phyloP scores from a whole-genome alignment of 2,329 filamentous ascomycete species.

The Chaetomium olivaceum region DNA sequence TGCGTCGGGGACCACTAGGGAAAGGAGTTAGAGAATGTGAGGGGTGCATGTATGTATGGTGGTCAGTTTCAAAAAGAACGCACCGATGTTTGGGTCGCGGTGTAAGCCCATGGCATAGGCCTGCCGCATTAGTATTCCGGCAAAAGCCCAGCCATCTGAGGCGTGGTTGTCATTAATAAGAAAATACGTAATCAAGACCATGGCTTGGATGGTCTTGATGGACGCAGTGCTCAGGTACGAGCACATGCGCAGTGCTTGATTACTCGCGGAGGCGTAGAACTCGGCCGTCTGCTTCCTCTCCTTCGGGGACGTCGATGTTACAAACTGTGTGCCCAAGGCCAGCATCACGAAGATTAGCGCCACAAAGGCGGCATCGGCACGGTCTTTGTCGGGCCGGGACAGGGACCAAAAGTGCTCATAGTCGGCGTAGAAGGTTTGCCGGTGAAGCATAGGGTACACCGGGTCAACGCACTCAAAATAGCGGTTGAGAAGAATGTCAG shows the following conservation, averaged over 20 bases:
- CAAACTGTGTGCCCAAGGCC: slow-evolving; percentile 76
- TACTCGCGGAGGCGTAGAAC: slow-evolving; percentile 77
- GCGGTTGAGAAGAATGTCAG: slow-evolving; percentile 65
- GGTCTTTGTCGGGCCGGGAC: slow-evolving; percentile 55
- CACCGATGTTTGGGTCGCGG: slow-evolving; percentile 73
- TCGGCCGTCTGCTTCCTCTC: slow-evolving; percentile 75
- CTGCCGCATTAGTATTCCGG: slow-evolving; percentile 73
- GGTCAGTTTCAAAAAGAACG: slow-evolving; percentile 14
- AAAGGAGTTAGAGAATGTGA: slow-evolving; percentile 20
- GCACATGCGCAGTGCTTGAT: slow-evolving; percentile 73
- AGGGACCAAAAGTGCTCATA: slow-evolving; percentile 78
- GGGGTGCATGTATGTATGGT: neutral
- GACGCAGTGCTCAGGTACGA: slow-evolving; percentile 77
- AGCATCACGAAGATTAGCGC: slow-evolving; percentile 76
- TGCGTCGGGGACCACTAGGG: slow-evolving; percentile 61
- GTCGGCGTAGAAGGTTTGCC: slow-evolving; percentile 73
- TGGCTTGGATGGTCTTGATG: slow-evolving; percentile 72
- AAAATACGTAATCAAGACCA: slow-evolving; percentile 82
- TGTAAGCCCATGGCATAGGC: slow-evolving; percentile 81
- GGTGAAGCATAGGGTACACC: slow-evolving; percentile 78
- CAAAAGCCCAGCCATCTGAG: slow-evolving; percentile 80
- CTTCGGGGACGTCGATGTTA: slow-evolving; percentile 56
- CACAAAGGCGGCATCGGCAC: slow-evolving; percentile 67
- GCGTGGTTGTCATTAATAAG: slow-evolving; percentile 85
- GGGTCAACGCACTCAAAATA: slow-evolving; percentile 75